A percentile compares a stretch with the other conserved stretches of the same genome.
Conservation (phyloP, 2,329 filamentous ascomycete species). For the Gnomoniopsis sp. region DNA sequence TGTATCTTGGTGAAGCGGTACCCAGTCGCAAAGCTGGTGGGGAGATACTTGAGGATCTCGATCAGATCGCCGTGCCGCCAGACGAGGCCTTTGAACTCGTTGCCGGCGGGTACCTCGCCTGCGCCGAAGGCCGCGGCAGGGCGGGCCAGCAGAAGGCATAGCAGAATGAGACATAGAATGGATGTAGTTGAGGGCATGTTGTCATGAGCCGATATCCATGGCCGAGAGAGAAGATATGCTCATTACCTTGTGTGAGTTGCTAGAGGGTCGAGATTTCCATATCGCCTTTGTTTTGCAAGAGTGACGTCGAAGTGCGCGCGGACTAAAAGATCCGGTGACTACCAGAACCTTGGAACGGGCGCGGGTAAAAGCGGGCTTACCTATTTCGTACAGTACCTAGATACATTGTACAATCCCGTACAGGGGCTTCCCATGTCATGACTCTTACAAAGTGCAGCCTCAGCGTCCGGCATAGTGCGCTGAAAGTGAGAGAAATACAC, state of each 20-base stretch:
- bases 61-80: conserved; percentile 39
- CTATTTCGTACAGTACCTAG: no score
- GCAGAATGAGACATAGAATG: conserved; percentile 7
- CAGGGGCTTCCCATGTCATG: no score
- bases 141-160: conserved; percentile 25
- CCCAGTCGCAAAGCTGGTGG: conserved; percentile 34
- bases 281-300: not conserved
- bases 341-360: not conserved
- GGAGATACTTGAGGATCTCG: conserved; percentile 35
- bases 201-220: not conserved
- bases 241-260: not conserved
- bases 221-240: not conserved
- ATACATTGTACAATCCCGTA: no score
- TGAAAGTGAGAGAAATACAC: no score
- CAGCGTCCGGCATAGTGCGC: no score
- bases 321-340: not conserved
- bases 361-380: conserved; percentile 1
- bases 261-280: not conserved
- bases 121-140: conserved; percentile 35
- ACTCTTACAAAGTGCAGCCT: no score
- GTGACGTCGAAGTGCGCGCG: not conserved
- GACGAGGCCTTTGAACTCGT: conserved; percentile 38
- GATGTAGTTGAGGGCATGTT: conserved; percentile 7
- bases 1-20: conserved; percentile 36
- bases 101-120: conserved; percentile 33